A percentile compares a stretch with the other conserved stretches of the same genome.
Conservation (phyloP, 371 early-diverging fungal species). For the Apophysomyces elegans region DNA sequence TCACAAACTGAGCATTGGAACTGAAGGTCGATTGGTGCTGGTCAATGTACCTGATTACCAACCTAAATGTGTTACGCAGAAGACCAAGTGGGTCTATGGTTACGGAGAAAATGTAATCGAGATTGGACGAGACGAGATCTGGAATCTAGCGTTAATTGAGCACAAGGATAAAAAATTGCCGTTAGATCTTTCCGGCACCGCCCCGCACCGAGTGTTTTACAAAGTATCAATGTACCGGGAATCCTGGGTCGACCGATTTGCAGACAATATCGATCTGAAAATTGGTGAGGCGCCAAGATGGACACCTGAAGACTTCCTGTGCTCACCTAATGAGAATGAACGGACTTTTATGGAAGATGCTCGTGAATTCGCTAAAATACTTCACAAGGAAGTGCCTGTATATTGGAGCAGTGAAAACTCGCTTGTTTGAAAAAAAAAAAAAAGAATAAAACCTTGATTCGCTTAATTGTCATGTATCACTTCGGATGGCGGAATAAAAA, state of each 20-base stretch:
- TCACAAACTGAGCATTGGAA: constrained; percentile 22
- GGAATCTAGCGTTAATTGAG: constrained; percentile 33
- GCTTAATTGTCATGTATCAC: background rate
- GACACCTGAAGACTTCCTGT: constrained; percentile 39
- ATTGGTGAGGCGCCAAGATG: constrained; percentile 52
- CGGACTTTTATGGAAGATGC: constrained; percentile 26
- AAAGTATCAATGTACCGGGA: constrained; percentile 43
- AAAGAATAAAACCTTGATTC: background rate
- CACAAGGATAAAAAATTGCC: constrained; percentile 30
- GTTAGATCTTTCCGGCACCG: constrained; percentile 26
- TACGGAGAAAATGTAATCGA: constrained; percentile 40
- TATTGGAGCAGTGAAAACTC: constrained; percentile 29
- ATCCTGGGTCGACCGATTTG: constrained; percentile 41
- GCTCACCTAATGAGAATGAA: constrained; percentile 28
- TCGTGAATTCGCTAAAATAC: constrained; percentile 27
- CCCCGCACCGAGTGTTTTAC: constrained; percentile 32
- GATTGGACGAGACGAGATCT: constrained; percentile 44
- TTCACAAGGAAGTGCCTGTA: constrained; percentile 30
- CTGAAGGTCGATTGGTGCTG: constrained; percentile 27
- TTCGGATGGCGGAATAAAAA: background rate
- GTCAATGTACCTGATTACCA: constrained; percentile 28
- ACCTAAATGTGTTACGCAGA: constrained; percentile 34
- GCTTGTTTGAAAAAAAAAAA: constrained; percentile 14
- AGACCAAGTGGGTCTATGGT: constrained; percentile 45
- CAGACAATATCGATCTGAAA: constrained; percentile 36